phyloP scores from a whole-genome alignment of 2,329 filamentous ascomycete species.

The Beauveria sp. region DNA sequence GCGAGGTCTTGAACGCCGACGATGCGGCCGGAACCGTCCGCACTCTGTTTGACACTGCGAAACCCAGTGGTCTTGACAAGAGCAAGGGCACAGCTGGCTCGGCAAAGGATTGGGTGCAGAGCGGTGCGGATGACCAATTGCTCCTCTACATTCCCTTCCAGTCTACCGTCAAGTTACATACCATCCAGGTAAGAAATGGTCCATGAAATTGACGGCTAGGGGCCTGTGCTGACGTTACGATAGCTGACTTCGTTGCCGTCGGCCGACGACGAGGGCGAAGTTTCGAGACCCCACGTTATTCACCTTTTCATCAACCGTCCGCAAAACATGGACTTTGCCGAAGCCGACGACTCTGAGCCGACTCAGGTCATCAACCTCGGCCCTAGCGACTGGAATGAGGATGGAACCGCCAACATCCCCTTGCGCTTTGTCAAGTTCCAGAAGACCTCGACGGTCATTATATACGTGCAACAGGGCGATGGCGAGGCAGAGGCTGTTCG shows the following conservation, averaged over 20 bases:
- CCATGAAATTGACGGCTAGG: neutral
- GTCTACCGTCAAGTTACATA: conserved; percentile 81
- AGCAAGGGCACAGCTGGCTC: conserved; percentile 40
- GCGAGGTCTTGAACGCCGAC: conserved; percentile 85
- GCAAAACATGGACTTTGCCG: conserved; percentile 88
- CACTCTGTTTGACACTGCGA: conserved; percentile 61
- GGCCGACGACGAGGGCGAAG: conserved; percentile 61
- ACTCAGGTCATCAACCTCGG: conserved; percentile 73
- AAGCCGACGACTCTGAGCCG: conserved; percentile 77
- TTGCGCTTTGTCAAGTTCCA: conserved; percentile 97
- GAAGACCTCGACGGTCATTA: conserved; percentile 74
- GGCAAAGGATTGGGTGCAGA: conserved; percentile 80
- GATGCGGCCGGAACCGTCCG: conserved; percentile 65
- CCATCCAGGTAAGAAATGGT: conserved; percentile 48
- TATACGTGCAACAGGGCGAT: conserved; percentile 85
- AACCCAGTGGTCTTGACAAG: conserved; percentile 57
- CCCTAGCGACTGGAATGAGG: conserved; percentile 71
- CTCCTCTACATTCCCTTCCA: conserved; percentile 90
- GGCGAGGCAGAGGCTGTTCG: conserved; percentile 78
- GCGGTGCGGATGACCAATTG: conserved; percentile 93
- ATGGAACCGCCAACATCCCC: conserved; percentile 63
- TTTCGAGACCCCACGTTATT: conserved; percentile 72
- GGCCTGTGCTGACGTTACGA: conserved; percentile 9
- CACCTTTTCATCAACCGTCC: conserved; percentile 82
- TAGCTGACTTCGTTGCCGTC: conserved; percentile 73